Base-by-base conservation (phyloP, 2,329 filamentous ascomycete genomes). In the Fusarium hostae region DNA sequence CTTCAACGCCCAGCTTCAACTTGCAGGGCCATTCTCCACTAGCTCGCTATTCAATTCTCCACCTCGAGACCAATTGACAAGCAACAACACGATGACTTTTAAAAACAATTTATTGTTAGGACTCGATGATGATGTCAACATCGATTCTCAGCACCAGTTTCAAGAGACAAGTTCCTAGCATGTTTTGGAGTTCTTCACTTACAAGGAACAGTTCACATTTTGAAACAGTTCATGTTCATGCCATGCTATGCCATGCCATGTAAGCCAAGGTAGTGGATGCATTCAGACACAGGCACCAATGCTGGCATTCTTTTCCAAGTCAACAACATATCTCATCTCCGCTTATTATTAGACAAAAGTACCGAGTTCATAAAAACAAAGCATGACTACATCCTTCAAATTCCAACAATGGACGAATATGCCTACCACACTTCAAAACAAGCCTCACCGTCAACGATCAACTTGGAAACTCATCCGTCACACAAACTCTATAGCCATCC, bases 201-300 rank as follows among this genome's bases (percentile, higher is more conserved):
- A 28, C 50, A 37, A 68, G 63, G 35, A 48, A 47, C 34, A 41
- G 34, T 32, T 32, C 47, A 41, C 50, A 28, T 45, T 56, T 66
- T 74, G 66, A 70, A 73, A 70, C 72, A 60, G 69, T 65, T 72
- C 70, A 74, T 73, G 59, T 57, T 61, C 54, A 68, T 68, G 51
- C 41, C 63, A 73, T 63, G 60, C 44, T 6, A 20, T 30, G 44
- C 45, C 50, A 65, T 66, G 61, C 43, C 59, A 71, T 72, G 56
- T 47, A 62, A 68, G 69, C 58, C 40, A 66, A 67, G 54, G 48
- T 37, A 45, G 61, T 65, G 69, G 60, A 62, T 71, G 59, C 59
- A 63, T 74, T 61, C 58, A 65, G 50, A 63, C 60, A 66, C 40
- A 28, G 26, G 32, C 44, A 35, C 43, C 47, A 57, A 20, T 20